Conservation (phyloP, 2,329 filamentous ascomycete genomes). For the Colletotrichum sp. region DNA sequence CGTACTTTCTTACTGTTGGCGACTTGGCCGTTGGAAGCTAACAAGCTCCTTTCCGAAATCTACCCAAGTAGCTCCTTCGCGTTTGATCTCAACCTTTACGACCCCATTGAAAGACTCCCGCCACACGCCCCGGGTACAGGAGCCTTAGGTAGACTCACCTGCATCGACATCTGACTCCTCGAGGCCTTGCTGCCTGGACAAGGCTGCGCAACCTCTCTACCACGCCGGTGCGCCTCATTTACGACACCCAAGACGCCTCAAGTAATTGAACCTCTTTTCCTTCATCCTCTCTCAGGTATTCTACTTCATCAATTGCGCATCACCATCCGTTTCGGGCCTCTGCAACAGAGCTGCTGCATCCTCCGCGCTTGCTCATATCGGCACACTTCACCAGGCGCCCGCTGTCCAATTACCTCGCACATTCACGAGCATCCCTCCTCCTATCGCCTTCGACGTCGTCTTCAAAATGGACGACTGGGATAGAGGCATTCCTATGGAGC, state of each 20-base stretch:
- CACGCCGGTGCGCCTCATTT: not conserved
- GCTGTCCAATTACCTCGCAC: not conserved
- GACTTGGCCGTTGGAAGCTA: not conserved
- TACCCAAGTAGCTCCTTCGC: not conserved
- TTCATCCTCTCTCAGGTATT: not conserved
- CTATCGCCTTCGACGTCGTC: not conserved
- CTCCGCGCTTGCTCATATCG: not conserved
- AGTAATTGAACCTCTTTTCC: not conserved
- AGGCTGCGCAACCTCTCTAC: slow-evolving; percentile 7
- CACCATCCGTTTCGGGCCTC: not conserved
- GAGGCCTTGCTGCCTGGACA: slow-evolving; percentile 11
- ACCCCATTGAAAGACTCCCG: not conserved
- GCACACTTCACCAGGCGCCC: not conserved
- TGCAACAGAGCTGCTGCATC: not conserved
- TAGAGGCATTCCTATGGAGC: not conserved
- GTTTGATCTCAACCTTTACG: not conserved
- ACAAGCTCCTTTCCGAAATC: not conserved
- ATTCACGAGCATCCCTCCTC: not conserved
- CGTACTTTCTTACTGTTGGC: not conserved
- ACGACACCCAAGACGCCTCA: not conserved
- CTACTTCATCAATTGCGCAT: not conserved
- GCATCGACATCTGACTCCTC: slow-evolving; percentile 5
- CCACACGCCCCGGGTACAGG: not conserved
- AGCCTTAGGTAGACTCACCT: not conserved
- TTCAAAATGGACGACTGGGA: not conserved